Base-by-base conservation (phyloP, 345 rosid genomes). In the Moricandia arvensis region DNA sequence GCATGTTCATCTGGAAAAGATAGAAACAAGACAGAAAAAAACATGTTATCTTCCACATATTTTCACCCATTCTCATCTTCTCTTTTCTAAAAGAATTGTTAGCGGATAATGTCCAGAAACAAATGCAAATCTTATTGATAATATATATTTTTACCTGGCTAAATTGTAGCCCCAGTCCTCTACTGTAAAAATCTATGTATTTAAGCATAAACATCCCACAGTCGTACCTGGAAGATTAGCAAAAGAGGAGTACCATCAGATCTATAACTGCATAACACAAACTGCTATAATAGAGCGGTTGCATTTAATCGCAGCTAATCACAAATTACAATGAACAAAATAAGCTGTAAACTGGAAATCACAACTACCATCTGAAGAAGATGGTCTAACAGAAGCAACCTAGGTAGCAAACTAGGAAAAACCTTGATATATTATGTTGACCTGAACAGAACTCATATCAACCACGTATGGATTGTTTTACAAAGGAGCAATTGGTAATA, bases 161-260 rank as follows among this genome's bases (percentile, higher is more conserved):
- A 72, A 92, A 94, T 74, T 90, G 87, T 72, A 94, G 96, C 37
- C 62, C 80, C 9, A 90, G 67, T 29, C 90, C 96, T 86, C 97
- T 83, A 86, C 95, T 85, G 68, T 86, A 91, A 66, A 90, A 91
- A 80, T 94, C 98, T 0, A 87, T 86, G 80, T 91, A 94, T 75
- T 94, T 91, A 78, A 94, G 84, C 98, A 94, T 94, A 82, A 94
- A 94, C 85, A 91, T 81, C 24, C 98, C 98, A 26, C 98, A 94
- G 67, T 94, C 97, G 75, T 76, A 94, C 84, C 98, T 94, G 85
- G 37, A 0, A 4, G 41, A 51, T 37, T 49, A 16, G 13, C 53
- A 63, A 21, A 27, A n/a, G 31, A 68, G 6, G 17, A 60, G 29
- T 47, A 15, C 34, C 55, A 75, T 18, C 16, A 49, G 4, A 30